Base-by-base conservation (phyloP, 371 early-diverging fungal species). In the Sporodiniella umbellata region DNA sequence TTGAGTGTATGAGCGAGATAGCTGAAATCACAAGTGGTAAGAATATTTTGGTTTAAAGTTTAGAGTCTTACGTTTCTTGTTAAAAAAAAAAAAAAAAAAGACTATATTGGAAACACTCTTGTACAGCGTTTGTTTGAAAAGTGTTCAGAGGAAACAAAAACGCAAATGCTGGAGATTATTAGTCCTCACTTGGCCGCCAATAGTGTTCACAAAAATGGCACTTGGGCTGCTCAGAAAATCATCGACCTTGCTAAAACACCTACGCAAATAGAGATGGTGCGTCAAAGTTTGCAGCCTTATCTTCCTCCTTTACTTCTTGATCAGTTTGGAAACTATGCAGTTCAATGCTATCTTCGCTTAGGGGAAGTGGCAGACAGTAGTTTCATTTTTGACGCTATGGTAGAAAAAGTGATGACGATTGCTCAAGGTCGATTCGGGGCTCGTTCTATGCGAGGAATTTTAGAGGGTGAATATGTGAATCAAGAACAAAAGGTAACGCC, bases 271-370 rank as follows among this genome's bases (percentile, higher is more conserved):
- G 58, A 62, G 2, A 30, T 75, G 4, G 65, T 75, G 14, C 61
- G 60, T 26, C 45, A 46, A 11, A 72, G 81, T 30, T 60, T 91
- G 23, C 69, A 68, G 40, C 80, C 84, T 3, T 88, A 72, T 64
- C 78, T 88, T 15, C 90, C 92, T 15, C 85, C 87, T 19, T 79
- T 94, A 31, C 77, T 94, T 45, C 64, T 90, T n/a, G 93, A 94
- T 68, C 94, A 90, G 59, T 89, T 92, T 64, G 94, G 93, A 51
- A 94, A 94, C 68, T 94, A 94, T 63, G 93, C 92, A 10, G 89
- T 93, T 8, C 94, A 94, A 61, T 85, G 90, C 66, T 93, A 92
- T 58, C 76, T 94, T 17, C 76, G 84, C 17, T 72, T 93, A 25
- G 86, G 87, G 12, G 42, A 50, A 0, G 33, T 22, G 8, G 66